These are phyloP conservation scores for Cylindrotheca fusiformis DNA, from an alignment of 108 stramenopile genomes.

Conservation along the genomic window DNA sequence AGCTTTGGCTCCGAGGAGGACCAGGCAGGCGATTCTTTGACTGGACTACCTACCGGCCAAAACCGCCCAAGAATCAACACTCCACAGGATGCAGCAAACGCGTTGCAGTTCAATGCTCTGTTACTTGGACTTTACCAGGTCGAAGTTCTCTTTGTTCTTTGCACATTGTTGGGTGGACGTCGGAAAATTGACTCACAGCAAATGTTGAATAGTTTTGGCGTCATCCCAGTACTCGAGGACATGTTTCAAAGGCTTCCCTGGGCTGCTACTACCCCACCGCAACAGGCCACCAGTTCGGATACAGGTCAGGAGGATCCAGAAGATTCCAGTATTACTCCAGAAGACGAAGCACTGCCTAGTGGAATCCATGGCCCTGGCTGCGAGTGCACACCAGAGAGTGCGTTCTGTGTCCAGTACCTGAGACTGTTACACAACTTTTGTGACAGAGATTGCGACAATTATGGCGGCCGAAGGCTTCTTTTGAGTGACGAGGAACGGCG, in stretches of 20 bases:
- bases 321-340: too few species aligned
- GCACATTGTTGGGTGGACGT: slow-evolving; percentile 77
- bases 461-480: slow-evolving; percentile 38
- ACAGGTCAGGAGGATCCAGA: slow-evolving; percentile 10
- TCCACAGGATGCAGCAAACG: slow-evolving; percentile 55
- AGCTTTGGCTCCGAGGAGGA: neutral
- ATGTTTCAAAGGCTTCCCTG: slow-evolving; percentile 83
- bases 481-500: slow-evolving; percentile 38
- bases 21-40: slow-evolving; percentile 3
- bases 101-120: slow-evolving; percentile 67
- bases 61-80: slow-evolving; percentile 13
- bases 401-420: slow-evolving; percentile 84
- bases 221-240: slow-evolving; percentile 58
- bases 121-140: slow-evolving; percentile 71
- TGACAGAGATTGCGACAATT: slow-evolving; percentile 81
- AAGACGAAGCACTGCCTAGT: neutral
- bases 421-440: slow-evolving; percentile 87
- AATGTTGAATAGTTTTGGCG: slow-evolving; percentile 39
- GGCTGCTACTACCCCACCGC: slow-evolving; percentile 27
- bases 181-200: slow-evolving; percentile 75
- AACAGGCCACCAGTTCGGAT: slow-evolving; percentile 1
- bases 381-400: slow-evolving; percentile 87
- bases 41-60: neutral
- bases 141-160: slow-evolving; percentile 84
- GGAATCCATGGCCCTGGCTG: slow-evolving; percentile 71